Evolutionary conservation across 768 basidiomycete genomes (phyloP).

Genomic region (Lactarius evosmus): DNA sequence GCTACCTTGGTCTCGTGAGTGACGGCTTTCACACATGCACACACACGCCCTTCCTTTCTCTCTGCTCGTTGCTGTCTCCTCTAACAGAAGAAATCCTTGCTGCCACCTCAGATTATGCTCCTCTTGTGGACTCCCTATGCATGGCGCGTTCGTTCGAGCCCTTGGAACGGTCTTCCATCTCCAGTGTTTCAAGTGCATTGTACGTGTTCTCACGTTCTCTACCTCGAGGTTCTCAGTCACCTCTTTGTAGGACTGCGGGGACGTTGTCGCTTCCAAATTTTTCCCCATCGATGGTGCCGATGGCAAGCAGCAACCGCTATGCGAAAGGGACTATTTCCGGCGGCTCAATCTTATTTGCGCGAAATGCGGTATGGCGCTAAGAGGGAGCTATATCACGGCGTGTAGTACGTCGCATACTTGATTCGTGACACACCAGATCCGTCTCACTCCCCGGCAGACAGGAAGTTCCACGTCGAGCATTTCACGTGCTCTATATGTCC

Average conservation of each 20-base stretch:
- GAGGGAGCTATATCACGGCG: conserved; percentile 98
- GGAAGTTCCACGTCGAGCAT: conserved; percentile 99
- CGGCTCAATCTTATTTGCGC: conserved; percentile 94
- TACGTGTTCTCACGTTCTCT: conserved; percentile 40
- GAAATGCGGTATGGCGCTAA: conserved; percentile 89
- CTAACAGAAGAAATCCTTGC: conserved; percentile 3
- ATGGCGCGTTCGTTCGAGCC: conserved; percentile 95
- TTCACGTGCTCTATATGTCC: conserved; percentile 98
- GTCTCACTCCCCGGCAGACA: conserved; percentile 54
- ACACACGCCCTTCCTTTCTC: neutral
- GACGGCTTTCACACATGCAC: conserved; percentile 21
- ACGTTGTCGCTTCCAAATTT: conserved; percentile 96
- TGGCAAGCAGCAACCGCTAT: conserved; percentile 88
- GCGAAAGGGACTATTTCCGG: conserved; percentile 97
- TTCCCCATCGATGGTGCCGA: conserved; percentile 95
- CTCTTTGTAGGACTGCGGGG: conserved; percentile 78
- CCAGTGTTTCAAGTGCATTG: conserved; percentile 98
- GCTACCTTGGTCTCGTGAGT: conserved; percentile 38
- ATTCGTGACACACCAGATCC: conserved; percentile 17
- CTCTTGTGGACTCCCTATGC: conserved; percentile 77
- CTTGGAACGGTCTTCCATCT: conserved; percentile 91
- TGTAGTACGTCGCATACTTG: conserved; percentile 67
- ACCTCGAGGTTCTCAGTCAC: conserved; percentile 18
- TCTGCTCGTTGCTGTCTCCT: neutral
- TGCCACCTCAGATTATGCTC: conserved; percentile 56